Conservation (phyloP, 1,284 basidiomycete species). For the Marasmius sp. region DNA sequence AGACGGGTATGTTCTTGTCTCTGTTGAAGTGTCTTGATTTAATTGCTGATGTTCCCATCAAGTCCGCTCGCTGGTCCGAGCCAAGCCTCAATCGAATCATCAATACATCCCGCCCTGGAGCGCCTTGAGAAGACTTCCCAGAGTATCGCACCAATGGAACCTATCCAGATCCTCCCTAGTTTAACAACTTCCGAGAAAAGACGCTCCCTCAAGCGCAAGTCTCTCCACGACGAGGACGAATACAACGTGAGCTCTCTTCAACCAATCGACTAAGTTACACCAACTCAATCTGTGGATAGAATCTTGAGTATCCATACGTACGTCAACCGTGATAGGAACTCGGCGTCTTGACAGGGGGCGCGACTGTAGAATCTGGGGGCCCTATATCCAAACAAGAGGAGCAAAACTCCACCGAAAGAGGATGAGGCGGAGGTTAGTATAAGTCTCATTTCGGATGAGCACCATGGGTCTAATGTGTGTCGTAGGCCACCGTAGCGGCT, state of each 20-base stretch:
- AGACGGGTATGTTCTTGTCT: not conserved
- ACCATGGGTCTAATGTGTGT: not conserved
- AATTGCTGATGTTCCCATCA: no score
- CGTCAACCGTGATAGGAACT: constrained; percentile 2
- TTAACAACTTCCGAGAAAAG: not conserved
- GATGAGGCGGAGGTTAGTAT: constrained; percentile 20
- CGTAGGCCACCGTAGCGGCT: not conserved
- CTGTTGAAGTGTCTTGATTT: no score
- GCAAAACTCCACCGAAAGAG: constrained; percentile 45
- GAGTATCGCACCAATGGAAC: not conserved
- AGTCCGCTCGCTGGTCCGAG: no score
- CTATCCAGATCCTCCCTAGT: not conserved
- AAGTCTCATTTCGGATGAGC: not conserved
- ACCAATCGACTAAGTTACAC: not conserved
- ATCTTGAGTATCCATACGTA: constrained; percentile 37
- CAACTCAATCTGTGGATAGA: constrained; percentile 15
- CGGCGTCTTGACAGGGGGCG: not conserved
- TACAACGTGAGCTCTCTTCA: constrained; percentile 15
- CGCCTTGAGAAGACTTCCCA: no score
- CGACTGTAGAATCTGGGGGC: constrained; percentile 37
- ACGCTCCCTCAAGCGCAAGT: constrained; percentile 37
- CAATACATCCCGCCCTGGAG: no score
- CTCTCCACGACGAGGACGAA: constrained; percentile 32
- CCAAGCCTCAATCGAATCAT: no score
- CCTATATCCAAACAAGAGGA: constrained; percentile 50